Percentiles rank a stretch among this genome's conserved stretches.
phyloP scores from a whole-genome alignment of 768 basidiomycete species.

The Lentinula sp. region DNA sequence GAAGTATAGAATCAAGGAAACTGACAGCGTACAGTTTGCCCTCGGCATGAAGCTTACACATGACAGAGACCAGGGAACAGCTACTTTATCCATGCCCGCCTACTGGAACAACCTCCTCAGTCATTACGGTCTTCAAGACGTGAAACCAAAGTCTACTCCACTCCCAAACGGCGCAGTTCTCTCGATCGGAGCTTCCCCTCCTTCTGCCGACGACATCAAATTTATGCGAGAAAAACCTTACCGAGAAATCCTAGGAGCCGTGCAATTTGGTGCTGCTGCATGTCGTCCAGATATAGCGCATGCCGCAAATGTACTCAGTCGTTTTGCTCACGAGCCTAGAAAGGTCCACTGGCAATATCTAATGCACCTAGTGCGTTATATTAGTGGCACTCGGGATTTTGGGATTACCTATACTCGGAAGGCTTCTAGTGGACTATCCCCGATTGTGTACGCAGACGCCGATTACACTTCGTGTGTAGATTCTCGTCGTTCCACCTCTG shows the following conservation, averaged over 20 bases:
- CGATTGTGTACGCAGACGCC: too few species aligned
- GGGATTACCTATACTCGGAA: neutral
- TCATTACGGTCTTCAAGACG: slow-evolving; percentile 3
- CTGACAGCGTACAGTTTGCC: neutral
- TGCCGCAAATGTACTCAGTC: neutral
- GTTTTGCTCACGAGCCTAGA: slow-evolving; percentile 2
- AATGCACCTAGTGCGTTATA: slow-evolving; percentile 1
- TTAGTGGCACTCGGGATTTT: neutral
- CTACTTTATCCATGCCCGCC: slow-evolving; percentile 3
- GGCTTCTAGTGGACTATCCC: too few species aligned
- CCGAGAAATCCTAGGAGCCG: too few species aligned
- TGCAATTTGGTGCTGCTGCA: too few species aligned
- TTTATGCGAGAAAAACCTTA: too few species aligned
- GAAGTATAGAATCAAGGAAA: slow-evolving; percentile 1
- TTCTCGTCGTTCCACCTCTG: neutral
- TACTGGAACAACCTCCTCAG: slow-evolving; percentile 9
- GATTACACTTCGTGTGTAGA: neutral
- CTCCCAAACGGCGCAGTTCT: slow-evolving; percentile 1
- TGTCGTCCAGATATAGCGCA: too few species aligned
- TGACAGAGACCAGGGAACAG: neutral
- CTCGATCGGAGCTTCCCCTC: neutral
- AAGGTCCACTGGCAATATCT: neutral
- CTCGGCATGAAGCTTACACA: slow-evolving; percentile 7
- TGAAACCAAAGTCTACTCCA: slow-evolving; percentile 7
- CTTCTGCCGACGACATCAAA: too few species aligned